Base-by-base conservation (phyloP, 177 flowering plant species). In the Vitis hybrid region DNA sequence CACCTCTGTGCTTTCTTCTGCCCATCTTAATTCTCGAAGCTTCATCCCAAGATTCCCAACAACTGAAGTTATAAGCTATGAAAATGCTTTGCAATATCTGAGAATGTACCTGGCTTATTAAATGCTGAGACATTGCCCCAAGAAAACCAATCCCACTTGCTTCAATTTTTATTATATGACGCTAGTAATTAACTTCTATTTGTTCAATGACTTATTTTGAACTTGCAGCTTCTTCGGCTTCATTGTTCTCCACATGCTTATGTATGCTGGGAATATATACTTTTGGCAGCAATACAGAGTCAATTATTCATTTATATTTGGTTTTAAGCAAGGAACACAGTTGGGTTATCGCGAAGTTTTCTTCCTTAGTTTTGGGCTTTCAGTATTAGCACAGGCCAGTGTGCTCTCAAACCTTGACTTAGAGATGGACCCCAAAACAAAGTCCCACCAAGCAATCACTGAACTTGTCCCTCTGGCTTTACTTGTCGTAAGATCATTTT, bases 231-330 rank as follows among this genome's bases (percentile, higher is more conserved):
- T 39, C 7, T 91, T 88, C 77, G 88, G 81, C 19, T 91, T 76
- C 68, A 71, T 87, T 32, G 83, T 85, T 32, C 88, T 93, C 5
- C 98, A 93, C 45, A 82, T 91, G 86, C 70, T 88, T 11, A 83
- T 88, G 83, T 91, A 88, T 75, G 92, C 86, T 57, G 83, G 68
- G 17, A 81, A 89, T 65, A 73, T 89, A 72, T 93, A 74, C 80
- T 87, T 79, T 59, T 91, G 98, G 98, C 87, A 84, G 79, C 86
- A 70, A 3, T 91, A 83, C 69, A 75, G 83, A 34, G 84, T 93
- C 68, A 93, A 91, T 75, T 89, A 89, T 62, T 72, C 94, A 7
- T 93, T 93, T 73, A 91, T 93, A 75, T 93, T 93, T 78, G 95
- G 91, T 34, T 88, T 88, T 87, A 90, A 89, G 76, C 82, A 79